Conservation (phyloP, 805 yeast species). For the Candida anglica region DNA sequence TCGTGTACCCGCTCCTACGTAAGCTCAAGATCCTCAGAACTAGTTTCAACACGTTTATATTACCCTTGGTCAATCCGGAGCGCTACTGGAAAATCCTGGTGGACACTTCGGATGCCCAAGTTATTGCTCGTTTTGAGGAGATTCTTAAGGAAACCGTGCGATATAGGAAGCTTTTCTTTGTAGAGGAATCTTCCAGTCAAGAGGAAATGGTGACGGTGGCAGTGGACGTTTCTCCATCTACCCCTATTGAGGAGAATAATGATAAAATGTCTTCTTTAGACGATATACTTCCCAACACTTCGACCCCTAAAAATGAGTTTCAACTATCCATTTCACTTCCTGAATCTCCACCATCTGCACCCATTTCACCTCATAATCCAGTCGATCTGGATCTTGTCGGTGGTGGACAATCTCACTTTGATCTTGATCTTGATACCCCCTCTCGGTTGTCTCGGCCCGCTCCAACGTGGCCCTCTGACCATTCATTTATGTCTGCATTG, state of each 20-base stretch:
- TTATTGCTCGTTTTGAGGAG: constrained; percentile 22
- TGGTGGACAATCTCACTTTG: too few species aligned
- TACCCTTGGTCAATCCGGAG: constrained; percentile 71
- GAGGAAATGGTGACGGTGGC: too few species aligned
- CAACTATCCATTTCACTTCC: constrained; percentile 24
- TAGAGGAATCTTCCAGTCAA: too few species aligned
- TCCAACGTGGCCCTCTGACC: constrained; percentile 13
- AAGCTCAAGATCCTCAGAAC: constrained; percentile 54
- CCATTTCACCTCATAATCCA: constrained; percentile 29
- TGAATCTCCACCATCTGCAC: constrained; percentile 42
- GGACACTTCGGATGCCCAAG: constrained; percentile 22
- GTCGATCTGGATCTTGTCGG: constrained; percentile 3
- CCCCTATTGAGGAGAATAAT: background rate
- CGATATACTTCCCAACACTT: too few species aligned
- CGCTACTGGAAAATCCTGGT: constrained; percentile 64
- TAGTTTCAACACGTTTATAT: constrained; percentile 44
- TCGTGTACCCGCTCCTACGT: constrained; percentile 73
- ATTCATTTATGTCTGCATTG: constrained; percentile 24
- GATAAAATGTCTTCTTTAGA: too few species aligned
- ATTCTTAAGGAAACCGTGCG: constrained; percentile 39
- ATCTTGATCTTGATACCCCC: background rate
- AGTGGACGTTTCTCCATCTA: background rate
- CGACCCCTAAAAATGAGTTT: background rate
- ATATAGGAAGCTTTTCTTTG: constrained; percentile 36
- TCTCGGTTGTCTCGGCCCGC: constrained; percentile 5